Percentiles rank a stretch among this genome's conserved stretches.
Evolutionary conservation across 78 protist species (phyloP).

Genomic region (Protostelium mycophagum): DNA sequence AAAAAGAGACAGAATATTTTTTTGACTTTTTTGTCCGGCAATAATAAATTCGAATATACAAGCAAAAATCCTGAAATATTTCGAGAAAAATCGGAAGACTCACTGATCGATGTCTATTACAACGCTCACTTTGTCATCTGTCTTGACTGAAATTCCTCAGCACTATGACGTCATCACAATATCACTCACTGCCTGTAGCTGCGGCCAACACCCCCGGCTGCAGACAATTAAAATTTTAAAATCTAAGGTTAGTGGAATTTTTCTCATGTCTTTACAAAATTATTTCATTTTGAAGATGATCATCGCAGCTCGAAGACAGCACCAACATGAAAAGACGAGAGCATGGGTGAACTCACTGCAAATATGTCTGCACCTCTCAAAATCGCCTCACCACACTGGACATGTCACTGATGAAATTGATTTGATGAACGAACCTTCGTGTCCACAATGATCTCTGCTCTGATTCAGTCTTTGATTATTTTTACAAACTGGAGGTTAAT

Average conservation of each 20-base stretch:
- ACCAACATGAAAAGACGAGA: no score
- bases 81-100: no score
- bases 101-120: background rate
- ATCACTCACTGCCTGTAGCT: background rate
- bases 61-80: no score
- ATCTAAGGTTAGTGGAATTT: no score
- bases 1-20: background rate
- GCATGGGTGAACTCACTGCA: no score
- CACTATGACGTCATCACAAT: background rate
- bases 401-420: background rate
- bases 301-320: background rate
- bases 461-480: background rate
- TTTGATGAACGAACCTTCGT: background rate
- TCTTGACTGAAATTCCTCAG: background rate
- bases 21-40: background rate
- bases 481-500: background rate
- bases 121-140: background rate
- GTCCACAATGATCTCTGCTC: background rate
- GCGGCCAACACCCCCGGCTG: background rate
- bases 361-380: background rate
- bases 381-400: background rate
- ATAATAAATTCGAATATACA: no score
- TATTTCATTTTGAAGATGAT: background rate
- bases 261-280: no score
- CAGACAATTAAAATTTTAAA: background rate